Conservation (phyloP, 2,329 filamentous ascomycete species). For the Pestalotiopsis sp. region DNA sequence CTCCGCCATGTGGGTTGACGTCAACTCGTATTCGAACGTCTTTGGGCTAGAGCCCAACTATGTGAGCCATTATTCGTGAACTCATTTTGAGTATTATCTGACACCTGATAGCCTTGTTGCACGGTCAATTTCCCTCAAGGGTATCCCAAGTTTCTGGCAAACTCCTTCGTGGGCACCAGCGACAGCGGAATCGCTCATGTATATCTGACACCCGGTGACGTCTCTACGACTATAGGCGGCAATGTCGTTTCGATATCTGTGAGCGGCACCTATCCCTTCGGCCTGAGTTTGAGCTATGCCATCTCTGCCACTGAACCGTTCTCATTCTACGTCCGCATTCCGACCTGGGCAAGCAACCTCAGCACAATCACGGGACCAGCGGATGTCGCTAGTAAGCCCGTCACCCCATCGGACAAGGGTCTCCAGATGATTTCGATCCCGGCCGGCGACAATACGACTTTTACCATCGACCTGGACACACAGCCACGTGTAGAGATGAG, state of each 20-base stretch:
- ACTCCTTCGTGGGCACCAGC: conserved; percentile 44
- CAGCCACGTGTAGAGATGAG: conserved; percentile 27
- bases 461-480: conserved; percentile 25
- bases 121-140: conserved; percentile 59
- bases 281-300: conserved; percentile 29
- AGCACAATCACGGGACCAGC: conserved; percentile 21
- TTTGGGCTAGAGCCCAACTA: conserved; percentile 55
- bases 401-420: conserved; percentile 12
- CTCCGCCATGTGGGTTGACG: conserved; percentile 42
- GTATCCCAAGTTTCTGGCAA: conserved; percentile 55
- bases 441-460: conserved; percentile 16
- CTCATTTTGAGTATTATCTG: neutral
- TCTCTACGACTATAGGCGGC: conserved; percentile 37
- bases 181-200: conserved; percentile 51
- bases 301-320: conserved; percentile 28
- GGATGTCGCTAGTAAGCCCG: conserved; percentile 17
- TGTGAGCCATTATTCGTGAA: conserved; percentile 11
- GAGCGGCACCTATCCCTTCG: conserved; percentile 47
- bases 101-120: conserved; percentile 43
- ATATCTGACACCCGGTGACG: conserved; percentile 45
- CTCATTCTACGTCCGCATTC: conserved; percentile 32
- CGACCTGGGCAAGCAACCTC: conserved; percentile 26
- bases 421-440: conserved; percentile 25
- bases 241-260: conserved; percentile 40
- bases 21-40: conserved; percentile 42